Conservation (phyloP, 2,329 filamentous ascomycete species). For the Hortaea sp. region DNA sequence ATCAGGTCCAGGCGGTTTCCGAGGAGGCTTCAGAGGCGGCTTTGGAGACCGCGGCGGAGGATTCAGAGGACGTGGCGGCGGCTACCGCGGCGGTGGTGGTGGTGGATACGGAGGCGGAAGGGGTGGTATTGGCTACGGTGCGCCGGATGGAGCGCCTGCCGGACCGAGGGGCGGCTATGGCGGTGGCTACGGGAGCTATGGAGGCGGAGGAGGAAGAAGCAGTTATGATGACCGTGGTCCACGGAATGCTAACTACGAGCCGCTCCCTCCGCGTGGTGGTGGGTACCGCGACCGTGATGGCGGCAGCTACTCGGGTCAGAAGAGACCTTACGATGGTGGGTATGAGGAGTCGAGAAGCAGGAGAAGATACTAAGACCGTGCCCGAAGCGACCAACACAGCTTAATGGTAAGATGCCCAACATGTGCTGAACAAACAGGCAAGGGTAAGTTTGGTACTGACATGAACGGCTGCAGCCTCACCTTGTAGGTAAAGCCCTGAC, state of each 20-base stretch:
- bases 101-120: slow-evolving; percentile 36
- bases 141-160: slow-evolving; percentile 39
- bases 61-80: slow-evolving; percentile 35
- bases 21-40: slow-evolving; percentile 45
- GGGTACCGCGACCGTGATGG: slow-evolving; percentile 29
- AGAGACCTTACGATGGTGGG: slow-evolving; percentile 58
- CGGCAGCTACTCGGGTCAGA: slow-evolving; percentile 39
- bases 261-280: slow-evolving; percentile 58
- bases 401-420: neutral
- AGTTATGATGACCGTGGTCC: slow-evolving; percentile 33
- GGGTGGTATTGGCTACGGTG: slow-evolving; percentile 33
- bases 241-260: slow-evolving; percentile 75
- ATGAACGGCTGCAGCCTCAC: neutral
- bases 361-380: slow-evolving; percentile 43
- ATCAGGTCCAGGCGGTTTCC: slow-evolving; percentile 47
- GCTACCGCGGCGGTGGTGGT: slow-evolving; percentile 32
- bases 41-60: slow-evolving; percentile 32
- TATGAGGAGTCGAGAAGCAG: slow-evolving; percentile 64
- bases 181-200: slow-evolving; percentile 25
- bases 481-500: neutral
- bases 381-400: neutral
- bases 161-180: slow-evolving; percentile 31
- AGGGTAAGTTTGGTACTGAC: slow-evolving; percentile 7
- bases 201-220: slow-evolving; percentile 26
- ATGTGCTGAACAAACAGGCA: neutral